Conservation (phyloP, 768 basidiomycete species). For the Boletus pseudopeckii region DNA sequence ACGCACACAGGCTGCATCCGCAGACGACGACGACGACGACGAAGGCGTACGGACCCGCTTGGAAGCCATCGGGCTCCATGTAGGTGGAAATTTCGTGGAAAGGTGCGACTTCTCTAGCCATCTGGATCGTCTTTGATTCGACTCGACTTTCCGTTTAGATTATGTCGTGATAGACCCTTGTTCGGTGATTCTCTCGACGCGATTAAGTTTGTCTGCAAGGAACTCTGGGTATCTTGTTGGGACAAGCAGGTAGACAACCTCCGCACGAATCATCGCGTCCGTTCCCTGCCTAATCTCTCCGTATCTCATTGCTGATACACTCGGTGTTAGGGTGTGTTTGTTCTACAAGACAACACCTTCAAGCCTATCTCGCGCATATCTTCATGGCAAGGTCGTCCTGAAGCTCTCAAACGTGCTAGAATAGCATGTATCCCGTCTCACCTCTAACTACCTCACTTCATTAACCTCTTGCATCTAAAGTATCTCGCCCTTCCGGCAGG, state of each 20-base stretch:
- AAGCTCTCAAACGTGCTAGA: conserved; percentile 68
- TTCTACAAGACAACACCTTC: conserved; percentile 88
- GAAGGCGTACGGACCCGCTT: conserved; percentile 65
- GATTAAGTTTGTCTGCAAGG: conserved; percentile 96
- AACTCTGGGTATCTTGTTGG: conserved; percentile 90
- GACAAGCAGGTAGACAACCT: conserved; percentile 96
- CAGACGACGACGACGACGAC: conserved; percentile 64
- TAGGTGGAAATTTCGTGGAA: conserved; percentile 84
- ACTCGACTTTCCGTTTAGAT: conserved; percentile 37
- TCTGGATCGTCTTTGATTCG: neutral
- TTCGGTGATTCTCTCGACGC: conserved; percentile 84
- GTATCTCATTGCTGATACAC: neutral
- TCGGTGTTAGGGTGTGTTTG: conserved; percentile 77
- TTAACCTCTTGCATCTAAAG: conserved; percentile 35
- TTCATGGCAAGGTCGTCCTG: conserved; percentile 72
- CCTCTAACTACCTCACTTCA: neutral
- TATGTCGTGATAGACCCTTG: conserved; percentile 70
- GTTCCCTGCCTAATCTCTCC: conserved; percentile 20
- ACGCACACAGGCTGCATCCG: conserved; percentile 3
- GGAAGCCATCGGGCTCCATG: conserved; percentile 81
- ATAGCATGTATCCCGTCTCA: conserved; percentile 45
- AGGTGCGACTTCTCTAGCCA: conserved; percentile 43
- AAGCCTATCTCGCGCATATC: conserved; percentile 81
- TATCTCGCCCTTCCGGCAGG: conserved; percentile 82
- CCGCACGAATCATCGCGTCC: conserved; percentile 88